Evolutionary conservation across 164 flowering plant species (phyloP), one percentile per base, ranked within the genome.

Genomic region (Stephania cephalantha): DNA sequence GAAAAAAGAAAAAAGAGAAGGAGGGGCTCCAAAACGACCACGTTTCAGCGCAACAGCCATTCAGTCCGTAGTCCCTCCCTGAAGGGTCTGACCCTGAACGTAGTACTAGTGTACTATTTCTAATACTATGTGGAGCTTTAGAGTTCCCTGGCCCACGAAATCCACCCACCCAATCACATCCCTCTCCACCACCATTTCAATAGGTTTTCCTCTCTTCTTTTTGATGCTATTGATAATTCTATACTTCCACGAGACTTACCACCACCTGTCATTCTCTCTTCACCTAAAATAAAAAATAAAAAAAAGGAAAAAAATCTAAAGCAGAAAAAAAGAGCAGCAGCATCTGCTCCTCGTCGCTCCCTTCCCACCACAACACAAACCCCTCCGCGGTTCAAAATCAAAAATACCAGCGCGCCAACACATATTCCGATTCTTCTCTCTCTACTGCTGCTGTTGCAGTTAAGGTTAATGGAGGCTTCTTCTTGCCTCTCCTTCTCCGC

Each of bases 401-500:
- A 35, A 35, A 35, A 35, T 35, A 35, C 42, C 42, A 35, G 42
- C 42, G 3, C 42, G 42, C 42, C 42, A 35, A 35, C 42, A 8
- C 53, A 48, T 7, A 55, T 11, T 55, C 18, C 18, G 63, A 4
- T 55, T 15, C 63, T 53, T 9, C 63, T 55, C 18, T 12, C 6
- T 1, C 2, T 55, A 18, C 18, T 55, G 63, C 63, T 55, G 63
- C 63, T 22, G 68, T 25, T 25, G 25, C 25, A 25, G 25, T 25
- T 25, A 25, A 25, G 25, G 25, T 25, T 13, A 69, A 69, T 69
- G 71, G 71, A 69, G 71, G 46, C 53, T 3, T 42, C 71, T 69
- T 69, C 46, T 69, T 29, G 70, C 35, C 31, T 68, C 46, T 30
- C 70, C 18, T 30, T 70, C 25, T 71, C 73, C 1, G 31, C 73